phyloP scores from a whole-genome alignment of 1,139 yeast genomes.

The Pichia sp. region DNA sequence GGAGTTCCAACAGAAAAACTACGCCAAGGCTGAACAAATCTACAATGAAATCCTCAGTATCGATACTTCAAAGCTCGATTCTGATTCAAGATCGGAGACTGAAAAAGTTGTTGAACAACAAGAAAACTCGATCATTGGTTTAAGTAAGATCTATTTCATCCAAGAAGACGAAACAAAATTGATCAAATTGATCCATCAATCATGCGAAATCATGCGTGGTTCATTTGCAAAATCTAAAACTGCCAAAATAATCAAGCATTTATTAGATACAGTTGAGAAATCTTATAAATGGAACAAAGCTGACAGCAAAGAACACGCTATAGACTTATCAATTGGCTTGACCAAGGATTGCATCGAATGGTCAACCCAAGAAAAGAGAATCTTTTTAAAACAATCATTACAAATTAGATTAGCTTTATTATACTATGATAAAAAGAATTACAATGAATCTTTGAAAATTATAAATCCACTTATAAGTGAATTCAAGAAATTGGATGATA shows the following conservation, averaged over 20 bases:
- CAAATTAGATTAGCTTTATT: constrained; percentile 81
- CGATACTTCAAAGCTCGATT: constrained; percentile 19
- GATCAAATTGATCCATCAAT: constrained; percentile 60
- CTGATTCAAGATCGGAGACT: constrained; percentile 29
- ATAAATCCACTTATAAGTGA: constrained; percentile 74
- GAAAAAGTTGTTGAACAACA: constrained; percentile 43
- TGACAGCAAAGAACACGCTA: constrained; percentile 34
- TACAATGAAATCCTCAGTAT: constrained; percentile 43
- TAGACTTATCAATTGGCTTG: constrained; percentile 62
- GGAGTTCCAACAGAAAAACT: constrained; percentile 48
- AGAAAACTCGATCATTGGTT: constrained; percentile 61
- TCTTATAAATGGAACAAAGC: constrained; percentile 39
- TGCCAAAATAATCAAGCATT: constrained; percentile 75
- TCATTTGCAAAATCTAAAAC: constrained; percentile 90
- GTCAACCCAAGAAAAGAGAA: constrained; percentile 81
- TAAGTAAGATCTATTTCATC: constrained; percentile 57
- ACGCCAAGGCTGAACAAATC: constrained; percentile 53
- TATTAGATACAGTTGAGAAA: constrained; percentile 74
- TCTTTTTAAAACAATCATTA: constrained; percentile 84
- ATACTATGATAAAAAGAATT: constrained; percentile 62
- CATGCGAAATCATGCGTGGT: constrained; percentile 61
- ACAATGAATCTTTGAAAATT: constrained; percentile 69
- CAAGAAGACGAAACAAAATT: constrained; percentile 50
- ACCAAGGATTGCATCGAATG: constrained; percentile 83
- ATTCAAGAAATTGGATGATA: constrained; percentile 93